Conservation (phyloP, 1,284 basidiomycete genomes). For the Rugosomyces carneus region DNA sequence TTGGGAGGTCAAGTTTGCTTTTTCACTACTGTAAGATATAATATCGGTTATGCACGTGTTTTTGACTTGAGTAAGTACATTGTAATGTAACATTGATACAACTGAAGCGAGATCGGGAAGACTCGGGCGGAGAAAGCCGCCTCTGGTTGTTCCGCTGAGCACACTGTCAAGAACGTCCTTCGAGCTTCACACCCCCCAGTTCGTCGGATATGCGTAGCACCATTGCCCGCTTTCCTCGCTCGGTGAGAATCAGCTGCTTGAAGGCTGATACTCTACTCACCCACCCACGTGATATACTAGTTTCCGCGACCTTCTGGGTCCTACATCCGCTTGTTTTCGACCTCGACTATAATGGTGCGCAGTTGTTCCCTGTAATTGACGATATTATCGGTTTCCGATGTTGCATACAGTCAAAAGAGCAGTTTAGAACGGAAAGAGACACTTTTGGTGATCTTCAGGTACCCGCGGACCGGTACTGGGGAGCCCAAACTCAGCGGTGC, state of each 20-base stretch:
- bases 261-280: too few species aligned
- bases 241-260: constrained; percentile 23
- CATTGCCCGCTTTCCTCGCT: constrained; percentile 14
- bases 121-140: constrained; percentile 29
- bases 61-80: constrained; percentile 1
- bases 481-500: constrained; percentile 95
- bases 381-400: neutral
- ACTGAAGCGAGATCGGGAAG: constrained; percentile 16
- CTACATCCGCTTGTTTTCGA: constrained; percentile 24
- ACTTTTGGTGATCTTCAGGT: constrained; percentile 93
- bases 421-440: constrained; percentile 70
- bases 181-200: neutral
- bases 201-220: neutral
- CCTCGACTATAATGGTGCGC: constrained; percentile 41
- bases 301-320: constrained; percentile 10
- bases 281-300: constrained; percentile 25
- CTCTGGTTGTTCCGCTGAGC: neutral
- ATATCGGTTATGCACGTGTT: constrained; percentile 18
- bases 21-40: neutral
- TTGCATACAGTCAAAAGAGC: constrained; percentile 32
- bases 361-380: neutral
- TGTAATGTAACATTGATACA: too few species aligned
- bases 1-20: constrained; percentile 19
- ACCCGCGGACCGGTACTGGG: constrained; percentile 95
- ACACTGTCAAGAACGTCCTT: neutral